phyloP scores from a whole-genome alignment of 768 basidiomycete genomes.

The Phylloporus sp. region DNA sequence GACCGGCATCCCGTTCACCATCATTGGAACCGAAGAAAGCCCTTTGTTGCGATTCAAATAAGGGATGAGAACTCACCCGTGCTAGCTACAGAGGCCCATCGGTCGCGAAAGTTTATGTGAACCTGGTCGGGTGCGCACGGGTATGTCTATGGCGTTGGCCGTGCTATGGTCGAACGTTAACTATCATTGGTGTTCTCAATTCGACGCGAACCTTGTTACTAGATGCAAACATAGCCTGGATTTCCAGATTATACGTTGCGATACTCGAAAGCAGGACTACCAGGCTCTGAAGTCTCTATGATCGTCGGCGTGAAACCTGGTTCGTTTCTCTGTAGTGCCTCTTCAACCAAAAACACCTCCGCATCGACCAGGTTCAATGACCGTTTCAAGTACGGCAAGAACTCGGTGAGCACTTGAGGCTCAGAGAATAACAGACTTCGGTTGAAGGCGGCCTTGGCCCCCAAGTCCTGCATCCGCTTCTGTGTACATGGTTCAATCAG shows the following conservation, averaged over 20 bases:
- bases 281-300: slow-evolving; percentile 86
- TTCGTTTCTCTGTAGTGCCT: slow-evolving; percentile 52
- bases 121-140: too few species aligned
- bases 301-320: slow-evolving; percentile 62
- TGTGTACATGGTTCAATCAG: slow-evolving; percentile 27
- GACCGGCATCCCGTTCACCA: too few species aligned
- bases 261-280: slow-evolving; percentile 82
- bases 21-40: too few species aligned
- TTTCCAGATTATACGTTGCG: slow-evolving; percentile 58
- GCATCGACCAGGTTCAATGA: slow-evolving; percentile 67
- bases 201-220: too few species aligned
- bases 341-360: slow-evolving; percentile 66
- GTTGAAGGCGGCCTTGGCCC: slow-evolving; percentile 74
- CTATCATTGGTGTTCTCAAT: too few species aligned
- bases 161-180: too few species aligned
- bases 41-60: too few species aligned
- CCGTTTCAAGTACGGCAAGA: slow-evolving; percentile 79
- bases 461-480: slow-evolving; percentile 81
- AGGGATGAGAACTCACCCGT: too few species aligned
- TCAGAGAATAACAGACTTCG: slow-evolving; percentile 84
- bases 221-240: background rate
- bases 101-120: too few species aligned
- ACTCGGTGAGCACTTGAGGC: slow-evolving; percentile 60
- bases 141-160: too few species aligned
- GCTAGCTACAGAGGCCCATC: too few species aligned